phyloP scores from a whole-genome alignment of 202 grass and related monocot genomes.

The Digitaria exilis region DNA sequence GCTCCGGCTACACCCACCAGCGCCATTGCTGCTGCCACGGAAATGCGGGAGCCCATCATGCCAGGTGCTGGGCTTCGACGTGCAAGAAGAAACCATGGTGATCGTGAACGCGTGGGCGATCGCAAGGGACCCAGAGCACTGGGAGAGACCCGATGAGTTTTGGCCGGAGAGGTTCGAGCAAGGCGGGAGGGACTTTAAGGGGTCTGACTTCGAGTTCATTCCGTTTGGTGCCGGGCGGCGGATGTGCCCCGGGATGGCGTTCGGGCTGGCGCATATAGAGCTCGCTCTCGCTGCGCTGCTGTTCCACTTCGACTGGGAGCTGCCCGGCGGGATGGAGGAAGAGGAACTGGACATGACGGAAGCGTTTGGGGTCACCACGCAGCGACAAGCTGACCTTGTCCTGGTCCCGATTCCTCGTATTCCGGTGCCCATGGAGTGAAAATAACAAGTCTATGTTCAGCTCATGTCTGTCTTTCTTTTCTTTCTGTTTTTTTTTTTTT shows the following conservation, averaged over 20 bases:
- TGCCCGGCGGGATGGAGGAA: neutral
- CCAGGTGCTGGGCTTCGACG: constrained; percentile 16
- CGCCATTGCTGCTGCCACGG: constrained; percentile 17
- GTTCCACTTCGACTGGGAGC: constrained; percentile 41
- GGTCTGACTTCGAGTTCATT: constrained; percentile 33
- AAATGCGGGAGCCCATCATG: neutral
- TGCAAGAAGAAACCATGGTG: constrained; percentile 25
- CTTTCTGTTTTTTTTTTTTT: too few relatives aligned
- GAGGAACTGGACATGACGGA: constrained; percentile 38
- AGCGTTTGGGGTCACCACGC: neutral
- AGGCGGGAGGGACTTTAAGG: constrained; percentile 16
- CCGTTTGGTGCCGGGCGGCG: constrained; percentile 39
- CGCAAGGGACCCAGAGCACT: neutral
- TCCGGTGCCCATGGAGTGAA: neutral
- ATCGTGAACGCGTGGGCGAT: constrained; percentile 51
- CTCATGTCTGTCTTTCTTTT: too few relatives aligned
- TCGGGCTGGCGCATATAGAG: constrained; percentile 33
- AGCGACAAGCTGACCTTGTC: neutral
- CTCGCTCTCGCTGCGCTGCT: constrained; percentile 35
- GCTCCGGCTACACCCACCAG: constrained; percentile 36
- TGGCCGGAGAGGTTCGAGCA: constrained; percentile 39
- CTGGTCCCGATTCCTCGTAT: neutral
- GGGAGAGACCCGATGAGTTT: constrained; percentile 23
- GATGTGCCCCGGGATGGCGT: constrained; percentile 46
- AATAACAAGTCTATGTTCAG: too few relatives aligned